Conservation (phyloP, 176 grass and related monocot genomes). For the Thalia dealbata region DNA sequence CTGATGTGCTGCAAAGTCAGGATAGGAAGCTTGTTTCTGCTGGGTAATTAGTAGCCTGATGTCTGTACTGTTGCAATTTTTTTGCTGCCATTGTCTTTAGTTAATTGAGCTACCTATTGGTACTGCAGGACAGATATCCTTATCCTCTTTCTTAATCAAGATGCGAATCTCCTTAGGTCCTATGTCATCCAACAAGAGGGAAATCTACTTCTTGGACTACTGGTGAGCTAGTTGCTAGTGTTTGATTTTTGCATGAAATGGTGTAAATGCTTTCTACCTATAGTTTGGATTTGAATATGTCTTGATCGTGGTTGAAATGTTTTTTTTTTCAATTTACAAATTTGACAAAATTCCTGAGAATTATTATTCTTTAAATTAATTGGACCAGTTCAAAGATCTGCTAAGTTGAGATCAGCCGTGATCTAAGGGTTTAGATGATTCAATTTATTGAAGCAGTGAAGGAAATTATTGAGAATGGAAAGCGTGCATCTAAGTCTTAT, state of each 20-base stretch:
- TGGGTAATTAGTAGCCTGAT: slow-evolving; percentile 50
- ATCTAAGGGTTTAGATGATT: background rate
- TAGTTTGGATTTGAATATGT: too few species aligned
- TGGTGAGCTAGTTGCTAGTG: slow-evolving; percentile 36
- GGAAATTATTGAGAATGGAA: background rate
- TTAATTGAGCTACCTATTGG: slow-evolving; percentile 15
- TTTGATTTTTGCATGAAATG: background rate
- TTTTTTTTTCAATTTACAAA: too few species aligned
- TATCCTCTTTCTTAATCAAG: slow-evolving; percentile 57
- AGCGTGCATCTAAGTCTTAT: background rate
- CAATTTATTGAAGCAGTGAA: background rate
- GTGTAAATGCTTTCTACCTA: too few species aligned
- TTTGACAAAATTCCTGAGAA: background rate
- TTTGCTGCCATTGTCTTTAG: background rate
- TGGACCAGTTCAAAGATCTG: too few species aligned
- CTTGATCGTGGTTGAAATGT: too few species aligned
- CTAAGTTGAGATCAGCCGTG: too few species aligned
- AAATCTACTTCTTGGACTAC: slow-evolving; percentile 66
- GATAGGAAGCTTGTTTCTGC: slow-evolving; percentile 61
- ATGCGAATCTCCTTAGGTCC: slow-evolving; percentile 47
- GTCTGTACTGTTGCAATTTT: background rate
- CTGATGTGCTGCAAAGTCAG: slow-evolving; percentile 69
- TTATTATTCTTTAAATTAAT: too few species aligned
- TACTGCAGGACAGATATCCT: slow-evolving; percentile 76
- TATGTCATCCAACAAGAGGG: slow-evolving; percentile 63